Base-by-base conservation (phyloP, 2,329 filamentous ascomycete species). In the Phialophora chinensis region DNA sequence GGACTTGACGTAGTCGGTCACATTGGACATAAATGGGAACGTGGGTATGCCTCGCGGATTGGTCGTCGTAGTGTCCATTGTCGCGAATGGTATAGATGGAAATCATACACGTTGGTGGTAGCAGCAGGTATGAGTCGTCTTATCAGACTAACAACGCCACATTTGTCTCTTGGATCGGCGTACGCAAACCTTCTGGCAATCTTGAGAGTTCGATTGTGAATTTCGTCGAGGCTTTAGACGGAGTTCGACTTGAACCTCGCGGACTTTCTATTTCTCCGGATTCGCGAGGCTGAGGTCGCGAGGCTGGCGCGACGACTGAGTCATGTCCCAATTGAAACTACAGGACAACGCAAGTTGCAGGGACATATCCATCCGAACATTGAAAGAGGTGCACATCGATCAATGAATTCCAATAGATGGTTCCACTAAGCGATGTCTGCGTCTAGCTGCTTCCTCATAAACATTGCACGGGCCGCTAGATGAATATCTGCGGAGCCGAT, bases 21-120 rank as follows among this genome's bases (percentile, higher is more conserved):
- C 80, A 75, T 81, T 77, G 74, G 80, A 78, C 75, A 82, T 76
- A 73, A 82, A 82, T 54, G 81, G 80, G 49, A 80, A 81, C 27
- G 75, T 73, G 66, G 80, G 80, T 68, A 82, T 82, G 33, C 81
- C 80, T 68, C 80, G 80, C 53, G 80, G 77, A 70, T 82, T 82
- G 58, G 79, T 79, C 12, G 66, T 68, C 20, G 71, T 49, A 25
- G 56, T 53, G 23, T 58, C 38, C 20, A 47, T 20, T n/a, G 35
- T 56, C 27, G 35, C 29, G 31, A n/a, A 27, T 7, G 29, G 53
- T 56, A 17, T n/a, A 27, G 53, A 56, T 44, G 38, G 14, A 44
- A 44, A 7, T 5, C 38, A 20, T 56, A 20, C 50, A 29, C 14
- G 49, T 53, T 4, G 49, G 20, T 25, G 49, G 49, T 53, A 53